Conservation (phyloP, 2,329 filamentous ascomycete genomes). For the Ophiostoma sp. region DNA sequence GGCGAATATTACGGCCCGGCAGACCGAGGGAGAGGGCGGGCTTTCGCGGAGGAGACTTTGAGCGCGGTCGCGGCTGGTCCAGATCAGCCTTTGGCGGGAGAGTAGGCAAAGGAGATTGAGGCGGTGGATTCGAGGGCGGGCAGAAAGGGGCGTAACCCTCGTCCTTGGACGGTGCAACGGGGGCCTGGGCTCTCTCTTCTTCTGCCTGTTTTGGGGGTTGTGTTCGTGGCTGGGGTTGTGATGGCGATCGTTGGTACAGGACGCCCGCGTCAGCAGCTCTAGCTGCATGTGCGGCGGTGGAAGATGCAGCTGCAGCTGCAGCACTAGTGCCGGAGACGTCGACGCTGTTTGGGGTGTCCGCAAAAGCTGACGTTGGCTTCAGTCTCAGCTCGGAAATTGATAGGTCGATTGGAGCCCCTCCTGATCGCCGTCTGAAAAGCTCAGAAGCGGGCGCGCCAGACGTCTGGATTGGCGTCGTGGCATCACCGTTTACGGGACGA, state of each 20-base stretch:
- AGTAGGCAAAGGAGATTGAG: neutral
- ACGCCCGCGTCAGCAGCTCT: constrained; percentile 1
- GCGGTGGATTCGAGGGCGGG: neutral
- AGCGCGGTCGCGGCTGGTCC: neutral
- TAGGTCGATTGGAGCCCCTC: constrained; percentile 44
- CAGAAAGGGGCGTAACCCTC: neutral
- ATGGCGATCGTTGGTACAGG: constrained; percentile 4
- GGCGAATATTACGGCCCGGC: constrained; percentile 13
- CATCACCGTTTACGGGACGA: neutral
- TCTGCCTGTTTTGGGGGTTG: neutral
- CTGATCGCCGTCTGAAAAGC: constrained; percentile 41
- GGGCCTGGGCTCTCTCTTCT: neutral
- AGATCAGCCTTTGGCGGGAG: neutral
- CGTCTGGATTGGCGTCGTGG: neutral
- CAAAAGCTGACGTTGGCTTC: constrained; percentile 33
- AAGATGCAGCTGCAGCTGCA: constrained; percentile 19
- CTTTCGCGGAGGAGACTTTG: neutral
- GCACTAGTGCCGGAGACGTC: neutral
- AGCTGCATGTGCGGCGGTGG: constrained; percentile 21
- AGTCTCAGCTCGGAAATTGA: constrained; percentile 47
- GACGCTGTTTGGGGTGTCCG: neutral
- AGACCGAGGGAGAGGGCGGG: neutral
- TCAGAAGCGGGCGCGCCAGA: neutral
- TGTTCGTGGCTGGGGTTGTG: constrained; percentile 10
- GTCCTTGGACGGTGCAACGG: constrained; percentile 5